Evolutionary conservation across 2,329 filamentous ascomycete species (phyloP).

Genomic region (Colletotrichum tropicicola): DNA sequence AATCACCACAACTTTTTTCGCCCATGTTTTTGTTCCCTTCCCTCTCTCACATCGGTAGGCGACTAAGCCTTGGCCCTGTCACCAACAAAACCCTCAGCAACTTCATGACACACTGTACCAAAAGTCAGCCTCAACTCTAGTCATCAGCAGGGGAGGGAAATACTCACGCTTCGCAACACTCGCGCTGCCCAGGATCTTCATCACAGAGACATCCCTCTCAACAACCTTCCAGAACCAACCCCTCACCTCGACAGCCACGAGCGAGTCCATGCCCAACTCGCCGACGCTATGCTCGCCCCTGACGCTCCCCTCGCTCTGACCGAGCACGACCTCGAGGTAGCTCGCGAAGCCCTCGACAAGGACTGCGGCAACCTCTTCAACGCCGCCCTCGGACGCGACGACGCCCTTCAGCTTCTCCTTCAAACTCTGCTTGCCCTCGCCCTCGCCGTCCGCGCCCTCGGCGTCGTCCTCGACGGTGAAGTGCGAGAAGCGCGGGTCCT

Average conservation of each 20-base stretch:
- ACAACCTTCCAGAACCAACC: constrained; percentile 58
- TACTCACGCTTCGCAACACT: constrained; percentile 33
- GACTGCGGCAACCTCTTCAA: constrained; percentile 34
- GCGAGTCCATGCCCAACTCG: constrained; percentile 41
- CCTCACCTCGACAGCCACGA: constrained; percentile 46
- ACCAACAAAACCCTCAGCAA: constrained; percentile 6
- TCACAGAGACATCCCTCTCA: constrained; percentile 51
- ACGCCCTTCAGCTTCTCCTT: constrained; percentile 39
- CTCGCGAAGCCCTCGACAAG: constrained; percentile 39
- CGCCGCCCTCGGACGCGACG: background rate
- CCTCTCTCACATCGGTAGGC: too few relatives aligned
- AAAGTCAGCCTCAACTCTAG: background rate
- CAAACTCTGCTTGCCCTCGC: constrained; percentile 33
- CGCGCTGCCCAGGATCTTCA: constrained; percentile 52
- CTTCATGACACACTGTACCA: constrained; percentile 13
- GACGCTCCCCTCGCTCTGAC: constrained; percentile 35
- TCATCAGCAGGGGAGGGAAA: background rate
- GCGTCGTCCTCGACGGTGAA: constrained; percentile 36
- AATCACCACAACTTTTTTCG: too few relatives aligned
- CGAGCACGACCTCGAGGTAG: constrained; percentile 33
- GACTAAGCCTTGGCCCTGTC: constrained; percentile 12
- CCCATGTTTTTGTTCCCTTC: background rate
- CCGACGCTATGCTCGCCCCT: constrained; percentile 41
- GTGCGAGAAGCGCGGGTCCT: constrained; percentile 53
- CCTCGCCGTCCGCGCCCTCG: background rate